Base-by-base conservation (phyloP, 345 rosid genomes). In the Eucalyptus regnans region DNA sequence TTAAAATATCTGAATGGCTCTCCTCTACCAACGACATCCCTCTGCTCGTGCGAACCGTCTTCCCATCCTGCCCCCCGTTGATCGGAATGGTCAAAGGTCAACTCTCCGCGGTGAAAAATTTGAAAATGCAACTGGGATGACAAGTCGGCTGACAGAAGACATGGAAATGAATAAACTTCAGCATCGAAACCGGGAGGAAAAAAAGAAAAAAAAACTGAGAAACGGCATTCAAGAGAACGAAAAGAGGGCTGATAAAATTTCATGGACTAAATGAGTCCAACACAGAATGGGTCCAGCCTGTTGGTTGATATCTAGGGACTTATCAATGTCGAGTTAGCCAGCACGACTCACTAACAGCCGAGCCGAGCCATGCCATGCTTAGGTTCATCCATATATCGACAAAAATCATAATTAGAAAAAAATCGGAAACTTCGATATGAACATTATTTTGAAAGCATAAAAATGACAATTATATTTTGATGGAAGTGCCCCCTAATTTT, bases 391-490 rank as follows among this genome's bases (percentile, higher is more conserved):
- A 7, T 51, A 51, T 51, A 3, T 0, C 0, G 2, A 64, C 18
- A 64, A n/a, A 6, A 64, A 13, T 29, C 37, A 29, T 64, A 27
- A 12, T 60, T 11, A 60, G 8, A 6, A 0, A 27, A 27, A 10
- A 11, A n/a, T 31, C 0, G 0, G 2, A 3, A 1, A 64, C 20
- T 7, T n/a, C 0, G 7, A 31, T 31, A 7, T 0, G 2, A 64
- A 29, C 18, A 6, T 5, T 14, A 64, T 14, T 64, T 64, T n/a
- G 0, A 31, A 64, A 64, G 71, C 14, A 6, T 14, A 7, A 56
- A 20, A 29, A n/a, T 64, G 71, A 7, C 3, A 12, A n/a, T 64
- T 64, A 1, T 64, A n/a, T 4, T 64, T 29, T 0, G 9, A 64
- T n/a, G n/a, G n/a, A 64, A 29, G 37, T n/a, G 18, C 3, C 37